phyloP scores from a whole-genome alignment of 805 yeast genomes.

The Wickerhamomyces hampshirensis region DNA sequence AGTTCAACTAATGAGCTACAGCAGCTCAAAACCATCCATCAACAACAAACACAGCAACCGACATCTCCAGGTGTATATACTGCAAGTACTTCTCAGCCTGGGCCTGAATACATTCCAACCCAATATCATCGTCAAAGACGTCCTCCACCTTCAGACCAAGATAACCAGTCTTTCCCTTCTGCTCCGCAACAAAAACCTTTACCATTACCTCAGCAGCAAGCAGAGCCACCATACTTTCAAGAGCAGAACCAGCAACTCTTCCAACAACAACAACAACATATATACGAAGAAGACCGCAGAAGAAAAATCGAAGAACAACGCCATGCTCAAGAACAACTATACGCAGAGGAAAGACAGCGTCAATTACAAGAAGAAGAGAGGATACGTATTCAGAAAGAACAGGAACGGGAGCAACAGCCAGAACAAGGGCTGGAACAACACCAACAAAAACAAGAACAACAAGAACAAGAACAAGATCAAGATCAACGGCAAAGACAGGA shows the following conservation, averaged over 20 bases:
- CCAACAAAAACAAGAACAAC: conserved; percentile 17
- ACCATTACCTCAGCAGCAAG: conserved; percentile 1
- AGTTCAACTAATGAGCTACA: background rate
- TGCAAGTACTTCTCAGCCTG: background rate
- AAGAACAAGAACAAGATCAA: conserved; percentile 21
- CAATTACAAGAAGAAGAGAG: conserved; percentile 5
- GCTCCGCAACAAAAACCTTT: no score
- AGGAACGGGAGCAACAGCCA: conserved; percentile 6
- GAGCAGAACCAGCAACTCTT: conserved; percentile 6
- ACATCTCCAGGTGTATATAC: background rate
- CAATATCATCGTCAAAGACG: conserved; percentile 21
- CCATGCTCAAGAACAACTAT: conserved; percentile 10
- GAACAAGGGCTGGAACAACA: conserved; percentile 10
- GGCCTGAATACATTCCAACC: conserved; percentile 12
- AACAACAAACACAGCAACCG: background rate
- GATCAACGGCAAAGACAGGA: conserved; percentile 17
- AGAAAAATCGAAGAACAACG: conserved; percentile 16
- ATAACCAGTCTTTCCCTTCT: no score
- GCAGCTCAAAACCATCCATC: background rate
- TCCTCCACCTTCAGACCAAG: conserved; percentile 19
- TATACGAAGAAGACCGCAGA: conserved; percentile 13
- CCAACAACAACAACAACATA: conserved; percentile 3
- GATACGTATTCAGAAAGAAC: conserved; percentile 7
- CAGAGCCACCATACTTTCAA: conserved; percentile 2
- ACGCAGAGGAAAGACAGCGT: conserved; percentile 13